Evolutionary conservation across 2,329 filamentous ascomycete genomes (phyloP).

Genomic region (Phoma herbarum): DNA sequence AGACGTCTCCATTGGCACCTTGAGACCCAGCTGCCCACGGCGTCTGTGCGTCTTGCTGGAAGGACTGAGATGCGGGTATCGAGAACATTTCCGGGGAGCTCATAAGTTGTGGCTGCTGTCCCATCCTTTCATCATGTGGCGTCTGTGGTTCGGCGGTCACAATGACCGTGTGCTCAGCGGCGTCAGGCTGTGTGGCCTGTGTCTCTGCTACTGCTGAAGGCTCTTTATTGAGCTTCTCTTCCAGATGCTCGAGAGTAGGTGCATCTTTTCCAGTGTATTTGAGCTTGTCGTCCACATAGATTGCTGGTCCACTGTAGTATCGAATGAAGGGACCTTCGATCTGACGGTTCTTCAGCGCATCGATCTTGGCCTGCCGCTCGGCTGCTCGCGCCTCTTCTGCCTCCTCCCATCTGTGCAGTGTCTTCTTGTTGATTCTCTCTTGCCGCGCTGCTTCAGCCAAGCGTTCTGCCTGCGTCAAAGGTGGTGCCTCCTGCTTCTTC

Average conservation of each 20-base stretch:
- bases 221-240: conserved; percentile 50
- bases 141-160: conserved; percentile 6
- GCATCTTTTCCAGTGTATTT: conserved; percentile 68
- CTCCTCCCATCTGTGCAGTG: conserved; percentile 91
- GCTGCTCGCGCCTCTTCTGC: conserved; percentile 89
- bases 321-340: conserved; percentile 89
- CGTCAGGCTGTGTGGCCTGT: conserved; percentile 15
- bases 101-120: conserved; percentile 24
- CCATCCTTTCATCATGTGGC: conserved; percentile 10
- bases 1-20: conserved; percentile 30
- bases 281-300: conserved; percentile 79
- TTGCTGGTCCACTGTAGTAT: conserved; percentile 90
- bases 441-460: conserved; percentile 82
- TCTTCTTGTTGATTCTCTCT: conserved; percentile 88
- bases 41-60: conserved; percentile 26
- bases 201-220: conserved; percentile 16
- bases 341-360: conserved; percentile 85
- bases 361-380: conserved; percentile 81
- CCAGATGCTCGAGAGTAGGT: conserved; percentile 47
- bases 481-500: conserved; percentile 77
- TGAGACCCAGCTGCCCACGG: conserved; percentile 40
- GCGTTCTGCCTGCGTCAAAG: conserved; percentile 87
- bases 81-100: conserved; percentile 25
- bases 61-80: conserved; percentile 27
- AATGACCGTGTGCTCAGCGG: conserved; percentile 11